A percentile compares a stretch with the other conserved stretches of the same genome.
Evolutionary conservation across 257 asterid species (phyloP).

Genomic region (Solanum habrochaites): DNA sequence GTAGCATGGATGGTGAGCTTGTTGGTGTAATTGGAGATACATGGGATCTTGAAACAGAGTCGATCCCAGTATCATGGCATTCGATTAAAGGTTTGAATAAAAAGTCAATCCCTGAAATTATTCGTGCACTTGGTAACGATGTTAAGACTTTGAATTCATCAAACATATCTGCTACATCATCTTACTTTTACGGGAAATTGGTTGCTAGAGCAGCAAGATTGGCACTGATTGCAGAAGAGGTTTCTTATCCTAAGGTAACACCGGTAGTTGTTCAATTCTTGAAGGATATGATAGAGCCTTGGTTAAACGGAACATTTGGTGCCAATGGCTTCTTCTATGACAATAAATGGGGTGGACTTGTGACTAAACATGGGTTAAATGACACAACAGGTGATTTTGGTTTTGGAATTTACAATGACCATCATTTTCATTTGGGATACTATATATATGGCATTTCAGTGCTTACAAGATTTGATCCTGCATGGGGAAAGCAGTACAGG

Average conservation of each 20-base stretch:
- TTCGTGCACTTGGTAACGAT: constrained; percentile 49
- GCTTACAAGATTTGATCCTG: constrained; percentile 66
- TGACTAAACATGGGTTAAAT: constrained; percentile 65
- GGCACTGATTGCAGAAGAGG: constrained; percentile 89
- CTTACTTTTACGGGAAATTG: constrained; percentile 73
- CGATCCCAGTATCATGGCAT: constrained; percentile 80
- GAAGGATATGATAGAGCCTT: constrained; percentile 76
- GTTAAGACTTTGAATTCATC: constrained; percentile 44
- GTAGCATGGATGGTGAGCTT: constrained; percentile 78
- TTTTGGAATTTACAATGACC: constrained; percentile 80
- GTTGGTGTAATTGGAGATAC: constrained; percentile 87
- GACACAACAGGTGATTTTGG: constrained; percentile 89
- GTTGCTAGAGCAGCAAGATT: constrained; percentile 91
- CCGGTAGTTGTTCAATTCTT: constrained; percentile 54
- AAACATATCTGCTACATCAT: constrained; percentile 45
- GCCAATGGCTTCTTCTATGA: constrained; percentile 76
- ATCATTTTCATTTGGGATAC: constrained; percentile 85
- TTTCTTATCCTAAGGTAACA: constrained; percentile 39
- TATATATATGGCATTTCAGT: constrained; percentile 75
- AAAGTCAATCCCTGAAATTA: constrained; percentile 38
- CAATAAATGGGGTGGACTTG: constrained; percentile 83
- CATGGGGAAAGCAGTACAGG: constrained; percentile 78
- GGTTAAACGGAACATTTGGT: constrained; percentile 75
- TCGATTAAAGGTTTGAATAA: constrained; percentile 60
- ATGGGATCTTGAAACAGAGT: constrained; percentile 64